Conservation (phyloP, 208 protist genomes). For the Leishmania guyanensis region DNA sequence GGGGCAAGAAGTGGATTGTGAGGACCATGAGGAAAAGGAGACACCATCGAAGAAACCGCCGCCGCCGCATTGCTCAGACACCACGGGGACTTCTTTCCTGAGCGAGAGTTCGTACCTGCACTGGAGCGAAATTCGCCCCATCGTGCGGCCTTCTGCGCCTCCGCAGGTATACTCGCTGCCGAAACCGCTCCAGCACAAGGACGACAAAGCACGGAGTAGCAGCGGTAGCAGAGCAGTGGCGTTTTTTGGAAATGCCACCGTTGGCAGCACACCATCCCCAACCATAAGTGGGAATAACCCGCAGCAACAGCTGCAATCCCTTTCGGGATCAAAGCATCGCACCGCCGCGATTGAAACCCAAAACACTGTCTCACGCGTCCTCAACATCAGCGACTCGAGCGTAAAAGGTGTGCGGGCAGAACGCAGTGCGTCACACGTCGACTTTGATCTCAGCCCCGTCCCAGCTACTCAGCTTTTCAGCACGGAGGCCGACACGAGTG, state of each 20-base stretch:
- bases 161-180: background rate
- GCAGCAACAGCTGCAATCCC: slow-evolving; percentile 5
- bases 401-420: slow-evolving; percentile 17
- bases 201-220: slow-evolving; percentile 3
- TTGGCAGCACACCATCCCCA: slow-evolving; percentile 15
- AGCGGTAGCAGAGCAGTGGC: slow-evolving; percentile 7
- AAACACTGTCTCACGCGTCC: slow-evolving; percentile 24
- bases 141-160: background rate
- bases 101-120: slow-evolving; percentile 33
- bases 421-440: slow-evolving; percentile 25
- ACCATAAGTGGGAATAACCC: slow-evolving; percentile 1
- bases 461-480: slow-evolving; percentile 20
- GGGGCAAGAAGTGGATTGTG: background rate
- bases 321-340: slow-evolving; percentile 15
- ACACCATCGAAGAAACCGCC: background rate
- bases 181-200: background rate
- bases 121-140: slow-evolving; percentile 30
- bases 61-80: slow-evolving; percentile 12
- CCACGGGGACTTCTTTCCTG: slow-evolving; percentile 26
- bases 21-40: slow-evolving; percentile 5
- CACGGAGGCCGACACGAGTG: slow-evolving; percentile 17
- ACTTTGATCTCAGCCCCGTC: slow-evolving; percentile 33
- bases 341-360: background rate
- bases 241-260: slow-evolving; percentile 2
- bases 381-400: slow-evolving; percentile 34